phyloP scores from a whole-genome alignment of 129 eudicot genomes.

The Flaveria linearis region DNA sequence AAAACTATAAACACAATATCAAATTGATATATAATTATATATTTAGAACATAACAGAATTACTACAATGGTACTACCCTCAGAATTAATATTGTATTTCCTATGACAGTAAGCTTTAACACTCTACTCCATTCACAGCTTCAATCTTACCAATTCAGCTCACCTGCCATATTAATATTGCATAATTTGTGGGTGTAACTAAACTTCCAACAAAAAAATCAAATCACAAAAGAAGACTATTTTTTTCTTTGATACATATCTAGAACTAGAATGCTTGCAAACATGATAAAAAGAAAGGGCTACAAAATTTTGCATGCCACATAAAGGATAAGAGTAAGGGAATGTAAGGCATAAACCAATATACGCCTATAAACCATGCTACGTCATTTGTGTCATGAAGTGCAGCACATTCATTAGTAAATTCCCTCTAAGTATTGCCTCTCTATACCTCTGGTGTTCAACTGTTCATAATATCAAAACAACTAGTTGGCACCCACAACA shows the following conservation, averaged over 20 bases:
- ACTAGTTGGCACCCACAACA: conserved; percentile 2
- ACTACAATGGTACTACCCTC: neutral
- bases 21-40: neutral
- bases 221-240: neutral
- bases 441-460: conserved; percentile 1
- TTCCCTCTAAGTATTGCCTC: neutral
- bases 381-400: neutral
- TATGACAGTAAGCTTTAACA: neutral
- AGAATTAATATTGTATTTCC: neutral
- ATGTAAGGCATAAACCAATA: conserved; percentile 9
- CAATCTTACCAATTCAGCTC: conserved; percentile 8
- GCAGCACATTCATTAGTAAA: conserved; percentile 7
- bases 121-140: neutral
- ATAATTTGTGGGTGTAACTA: neutral
- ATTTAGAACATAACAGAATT: neutral
- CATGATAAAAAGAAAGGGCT: neutral
- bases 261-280: conserved; percentile 1
- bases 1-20: neutral
- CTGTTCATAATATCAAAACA: neutral
- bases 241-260: neutral
- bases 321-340: neutral
- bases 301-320: conserved; percentile 13
- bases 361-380: neutral
- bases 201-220: neutral
- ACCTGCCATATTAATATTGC: neutral